Evolutionary conservation across 1,139 yeast species (phyloP).

Genomic region (Debaryomyces sp.): DNA sequence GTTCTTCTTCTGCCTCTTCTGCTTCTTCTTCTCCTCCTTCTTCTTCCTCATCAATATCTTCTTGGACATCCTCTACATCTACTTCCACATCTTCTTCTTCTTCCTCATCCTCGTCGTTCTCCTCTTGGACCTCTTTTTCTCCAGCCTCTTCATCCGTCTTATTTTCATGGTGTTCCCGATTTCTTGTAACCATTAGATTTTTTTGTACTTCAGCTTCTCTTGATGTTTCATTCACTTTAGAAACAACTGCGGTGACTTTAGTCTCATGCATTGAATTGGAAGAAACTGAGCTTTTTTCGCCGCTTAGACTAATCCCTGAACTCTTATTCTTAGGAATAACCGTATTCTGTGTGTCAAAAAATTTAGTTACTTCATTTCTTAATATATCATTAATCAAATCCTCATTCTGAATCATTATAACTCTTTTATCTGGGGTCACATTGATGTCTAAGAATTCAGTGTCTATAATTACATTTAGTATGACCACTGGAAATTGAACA

Average conservation of each 20-base stretch:
- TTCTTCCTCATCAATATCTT: conserved; percentile 12
- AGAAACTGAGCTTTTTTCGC: background rate
- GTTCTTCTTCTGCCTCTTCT: background rate
- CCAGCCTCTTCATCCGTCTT: background rate
- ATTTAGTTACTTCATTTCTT: conserved; percentile 38
- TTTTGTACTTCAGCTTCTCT: background rate
- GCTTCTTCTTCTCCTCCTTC: conserved; percentile 7
- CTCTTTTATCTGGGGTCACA: conserved; percentile 88
- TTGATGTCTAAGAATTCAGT: conserved; percentile 70
- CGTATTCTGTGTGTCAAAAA: conserved; percentile 50
- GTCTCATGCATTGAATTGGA: background rate
- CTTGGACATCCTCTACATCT: conserved; percentile 13
- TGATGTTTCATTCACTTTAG: background rate
- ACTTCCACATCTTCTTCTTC: conserved; percentile 14
- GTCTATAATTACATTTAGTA: conserved; percentile 60
- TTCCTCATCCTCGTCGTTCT: conserved; percentile 5
- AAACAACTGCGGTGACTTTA: background rate
- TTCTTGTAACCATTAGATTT: background rate
- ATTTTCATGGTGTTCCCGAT: background rate
- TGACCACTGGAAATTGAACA: conserved; percentile 73
- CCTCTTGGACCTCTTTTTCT: background rate
- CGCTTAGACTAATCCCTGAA: conserved; percentile 1
- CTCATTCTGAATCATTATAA: conserved; percentile 71
- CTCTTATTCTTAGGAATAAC: conserved; percentile 37
- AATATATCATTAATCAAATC: conserved; percentile 54